phyloP scores from a whole-genome alignment of 1,284 basidiomycete species.

The Cutaneotrichosporon cyanovorans region DNA sequence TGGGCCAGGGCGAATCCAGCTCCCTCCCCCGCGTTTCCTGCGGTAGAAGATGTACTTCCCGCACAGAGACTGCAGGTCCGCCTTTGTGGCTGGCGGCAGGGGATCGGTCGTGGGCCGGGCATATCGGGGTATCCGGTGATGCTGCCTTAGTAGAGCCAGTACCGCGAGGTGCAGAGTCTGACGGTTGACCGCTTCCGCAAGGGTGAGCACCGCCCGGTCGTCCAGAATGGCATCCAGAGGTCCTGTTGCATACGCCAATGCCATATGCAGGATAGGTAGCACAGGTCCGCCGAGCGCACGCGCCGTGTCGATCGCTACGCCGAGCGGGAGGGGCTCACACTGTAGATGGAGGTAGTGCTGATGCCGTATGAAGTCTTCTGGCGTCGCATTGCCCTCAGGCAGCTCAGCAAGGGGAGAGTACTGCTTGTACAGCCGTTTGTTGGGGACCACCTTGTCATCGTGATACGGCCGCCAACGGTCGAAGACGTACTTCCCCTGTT shows the following conservation, averaged over 20 bases:
- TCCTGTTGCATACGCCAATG: background rate
- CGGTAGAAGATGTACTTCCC: too few relatives aligned
- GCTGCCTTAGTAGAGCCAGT: background rate
- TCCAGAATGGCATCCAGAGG: background rate
- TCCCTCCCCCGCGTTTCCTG: too few relatives aligned
- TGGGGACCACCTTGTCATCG: too few relatives aligned
- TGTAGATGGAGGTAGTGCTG: conserved; percentile 6
- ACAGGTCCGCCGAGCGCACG: background rate
- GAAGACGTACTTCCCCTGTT: background rate
- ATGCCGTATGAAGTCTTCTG: background rate
- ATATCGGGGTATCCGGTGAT: background rate
- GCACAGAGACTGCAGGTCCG: too few relatives aligned
- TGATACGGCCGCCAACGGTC: too few relatives aligned
- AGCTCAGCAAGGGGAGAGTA: background rate
- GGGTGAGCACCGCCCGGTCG: background rate
- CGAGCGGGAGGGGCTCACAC: background rate
- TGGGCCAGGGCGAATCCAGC: conserved; percentile 5
- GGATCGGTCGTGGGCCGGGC: background rate
- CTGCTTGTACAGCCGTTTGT: conserved; percentile 1
- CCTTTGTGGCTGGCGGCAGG: too few relatives aligned
- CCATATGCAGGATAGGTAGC: background rate
- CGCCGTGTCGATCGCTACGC: background rate
- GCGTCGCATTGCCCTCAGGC: background rate
- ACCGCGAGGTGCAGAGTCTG: background rate
- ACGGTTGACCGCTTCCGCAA: conserved; percentile 1